phyloP scores from a whole-genome alignment of 495 filamentous ascomycete species.

The Aspergillus leporis region DNA sequence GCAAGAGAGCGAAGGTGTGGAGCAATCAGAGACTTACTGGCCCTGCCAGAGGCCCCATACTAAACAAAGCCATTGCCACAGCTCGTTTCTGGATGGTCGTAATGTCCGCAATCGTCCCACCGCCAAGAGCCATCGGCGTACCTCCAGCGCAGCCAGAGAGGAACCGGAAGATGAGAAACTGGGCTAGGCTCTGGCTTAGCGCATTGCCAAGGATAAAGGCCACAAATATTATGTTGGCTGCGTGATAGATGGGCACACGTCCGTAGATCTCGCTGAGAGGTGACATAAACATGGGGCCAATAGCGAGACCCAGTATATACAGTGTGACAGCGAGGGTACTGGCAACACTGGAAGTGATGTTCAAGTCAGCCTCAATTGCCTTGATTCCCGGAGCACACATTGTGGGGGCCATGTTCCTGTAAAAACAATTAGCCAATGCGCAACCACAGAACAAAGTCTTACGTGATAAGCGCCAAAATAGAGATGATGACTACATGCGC shows the following conservation, averaged over 20 bases:
- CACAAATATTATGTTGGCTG: conserved; percentile 47
- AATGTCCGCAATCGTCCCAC: conserved; percentile 46
- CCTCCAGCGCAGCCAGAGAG: conserved; percentile 40
- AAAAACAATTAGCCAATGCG: conserved; percentile 12
- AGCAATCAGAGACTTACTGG: too few species aligned
- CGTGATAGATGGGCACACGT: conserved; percentile 37
- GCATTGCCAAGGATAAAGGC: conserved; percentile 47
- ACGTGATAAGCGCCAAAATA: conserved; percentile 20
- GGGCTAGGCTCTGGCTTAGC: conserved; percentile 37
- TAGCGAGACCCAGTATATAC: conserved; percentile 38
- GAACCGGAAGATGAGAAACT: conserved; percentile 45
- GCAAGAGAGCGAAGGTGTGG: too few species aligned
- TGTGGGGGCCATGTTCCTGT: conserved; percentile 29
- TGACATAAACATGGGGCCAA: conserved; percentile 41
- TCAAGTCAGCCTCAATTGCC: conserved; percentile 13
- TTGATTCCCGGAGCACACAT: conserved; percentile 30
- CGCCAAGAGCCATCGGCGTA: conserved; percentile 39
- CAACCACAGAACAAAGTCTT: conserved; percentile 12
- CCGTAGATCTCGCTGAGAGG: conserved; percentile 45
- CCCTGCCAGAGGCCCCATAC: conserved; percentile 34
- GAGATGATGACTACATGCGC: conserved; percentile 19
- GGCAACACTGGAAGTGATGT: conserved; percentile 17
- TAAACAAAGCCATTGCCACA: conserved; percentile 38
- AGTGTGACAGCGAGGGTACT: conserved; percentile 33
- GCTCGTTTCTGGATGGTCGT: conserved; percentile 33